Percentiles rank a stretch among this genome's conserved stretches.
Conservation (phyloP, 306 rosid species). For the Astragalus glycyphyllos region DNA sequence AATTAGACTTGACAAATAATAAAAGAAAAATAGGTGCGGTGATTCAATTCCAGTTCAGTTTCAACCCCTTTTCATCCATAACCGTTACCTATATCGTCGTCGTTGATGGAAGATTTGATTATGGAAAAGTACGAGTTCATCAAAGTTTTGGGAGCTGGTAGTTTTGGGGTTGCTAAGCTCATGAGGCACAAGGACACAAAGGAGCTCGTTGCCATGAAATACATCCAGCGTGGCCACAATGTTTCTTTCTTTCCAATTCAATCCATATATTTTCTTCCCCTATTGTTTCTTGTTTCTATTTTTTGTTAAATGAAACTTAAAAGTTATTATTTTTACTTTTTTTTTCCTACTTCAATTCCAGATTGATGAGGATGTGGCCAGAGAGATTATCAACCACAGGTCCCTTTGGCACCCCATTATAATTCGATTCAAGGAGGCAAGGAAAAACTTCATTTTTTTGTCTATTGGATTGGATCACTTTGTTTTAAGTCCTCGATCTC, state of each 20-base stretch:
- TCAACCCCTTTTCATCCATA: no score
- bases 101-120: no score
- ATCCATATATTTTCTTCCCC: neutral
- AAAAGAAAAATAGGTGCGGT: no score
- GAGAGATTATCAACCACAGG: conserved; percentile 75
- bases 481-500: no score
- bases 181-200: conserved; percentile 67
- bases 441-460: no score
- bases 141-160: conserved; percentile 69
- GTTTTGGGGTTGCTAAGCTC: conserved; percentile 73
- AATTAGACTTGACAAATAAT: no score
- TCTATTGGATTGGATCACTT: neutral
- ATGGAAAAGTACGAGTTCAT: conserved; percentile 71
- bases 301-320: no score
- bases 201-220: conserved; percentile 80
- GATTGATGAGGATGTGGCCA: conserved; percentile 77
- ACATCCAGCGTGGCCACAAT: conserved; percentile 70
- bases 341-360: conserved; percentile 24
- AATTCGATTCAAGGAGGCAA: conserved; percentile 76
- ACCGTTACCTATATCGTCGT: no score
- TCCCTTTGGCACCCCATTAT: conserved; percentile 73
- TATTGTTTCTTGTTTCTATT: no score
- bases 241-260: conserved; percentile 31
- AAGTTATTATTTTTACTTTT: no score
- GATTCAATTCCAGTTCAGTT: no score